Conservation (phyloP, 2,329 filamentous ascomycete genomes). For the Tolypocladium guangdongense region DNA sequence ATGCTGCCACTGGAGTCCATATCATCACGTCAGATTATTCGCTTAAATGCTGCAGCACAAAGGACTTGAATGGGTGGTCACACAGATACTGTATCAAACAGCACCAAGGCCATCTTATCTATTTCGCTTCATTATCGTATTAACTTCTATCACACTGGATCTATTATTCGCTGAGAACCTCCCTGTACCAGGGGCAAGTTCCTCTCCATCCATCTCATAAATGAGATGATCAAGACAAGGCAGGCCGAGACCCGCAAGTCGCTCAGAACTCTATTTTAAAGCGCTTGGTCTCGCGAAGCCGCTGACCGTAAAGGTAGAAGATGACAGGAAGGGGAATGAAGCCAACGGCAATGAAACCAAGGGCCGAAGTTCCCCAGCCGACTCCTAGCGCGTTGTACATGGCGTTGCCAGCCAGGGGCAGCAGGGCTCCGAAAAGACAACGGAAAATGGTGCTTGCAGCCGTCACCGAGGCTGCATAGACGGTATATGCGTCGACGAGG, state of each 20-base stretch:
- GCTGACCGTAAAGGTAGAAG: background rate
- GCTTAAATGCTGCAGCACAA: too few species aligned
- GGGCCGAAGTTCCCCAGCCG: background rate
- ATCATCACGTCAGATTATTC: too few species aligned
- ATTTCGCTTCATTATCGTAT: too few species aligned
- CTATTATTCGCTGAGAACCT: background rate
- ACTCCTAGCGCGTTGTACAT: background rate
- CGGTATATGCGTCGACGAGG: background rate
- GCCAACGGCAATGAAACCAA: background rate
- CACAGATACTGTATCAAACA: too few species aligned
- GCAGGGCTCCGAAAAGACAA: background rate
- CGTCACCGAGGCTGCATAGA: background rate
- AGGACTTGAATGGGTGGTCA: too few species aligned
- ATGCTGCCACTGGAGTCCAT: too few species aligned
- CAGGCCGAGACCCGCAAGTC: background rate
- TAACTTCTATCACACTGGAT: background rate
- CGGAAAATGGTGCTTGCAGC: background rate
- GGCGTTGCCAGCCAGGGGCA: background rate
- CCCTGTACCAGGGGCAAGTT: background rate
- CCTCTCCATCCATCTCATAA: background rate
- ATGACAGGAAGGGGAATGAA: background rate
- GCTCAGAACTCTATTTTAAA: background rate
- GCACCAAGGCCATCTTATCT: too few species aligned
- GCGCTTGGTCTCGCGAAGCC: background rate
- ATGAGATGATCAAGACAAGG: too few species aligned